Base-by-base conservation (phyloP, 1,139 yeast genomes). In the Hyphopichia pseudoburtonii region DNA sequence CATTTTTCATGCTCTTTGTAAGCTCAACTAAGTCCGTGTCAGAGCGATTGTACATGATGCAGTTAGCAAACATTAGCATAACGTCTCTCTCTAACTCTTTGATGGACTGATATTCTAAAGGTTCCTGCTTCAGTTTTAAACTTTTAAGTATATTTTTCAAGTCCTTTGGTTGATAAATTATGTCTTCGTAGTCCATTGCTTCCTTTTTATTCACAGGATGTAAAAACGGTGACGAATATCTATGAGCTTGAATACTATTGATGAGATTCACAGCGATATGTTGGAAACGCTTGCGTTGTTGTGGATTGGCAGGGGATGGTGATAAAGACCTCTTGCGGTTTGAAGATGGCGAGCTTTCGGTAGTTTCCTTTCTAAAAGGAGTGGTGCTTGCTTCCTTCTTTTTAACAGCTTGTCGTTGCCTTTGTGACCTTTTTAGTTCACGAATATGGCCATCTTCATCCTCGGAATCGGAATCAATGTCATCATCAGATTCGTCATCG, bases 51-150 rank as follows among this genome's bases (percentile, higher is more conserved):
- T 82, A 86, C 94, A 86, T 86, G 12, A 85, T 75, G 25, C 92
- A 86, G 57, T 86, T 86, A 36, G 92, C 86, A 63, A 83, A 84
- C 94, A 86, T 85, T 38, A 82, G 64, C 67, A 82, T 75, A 28
- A 86, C 65, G 44, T 83, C 87, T 39, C 85, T 66, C 50, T 86
- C 89, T 19, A 86, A 62, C 40, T 82, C 80, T 35, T 73, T 69
- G 30, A 86, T 74, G 46, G 72, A 70, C 1, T 79, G 80, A 39
- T 79, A 80, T 15, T 48, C 56, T 1, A 70, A 67, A 2, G 62
- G 59, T n/a, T 59, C 63, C 2, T 44, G 43, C 41, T 69, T 71
- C 55, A 54, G 64, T 47, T 81, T 82, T 23, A 85, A 72, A 43
- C 70, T 70, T 34, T 73, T 70, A 42, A 76, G 66, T 33, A 86